Percentiles rank a stretch among this genome's conserved stretches.
Conservation (phyloP, 1,284 basidiomycete species). For the Quambalaria eucalypti region DNA sequence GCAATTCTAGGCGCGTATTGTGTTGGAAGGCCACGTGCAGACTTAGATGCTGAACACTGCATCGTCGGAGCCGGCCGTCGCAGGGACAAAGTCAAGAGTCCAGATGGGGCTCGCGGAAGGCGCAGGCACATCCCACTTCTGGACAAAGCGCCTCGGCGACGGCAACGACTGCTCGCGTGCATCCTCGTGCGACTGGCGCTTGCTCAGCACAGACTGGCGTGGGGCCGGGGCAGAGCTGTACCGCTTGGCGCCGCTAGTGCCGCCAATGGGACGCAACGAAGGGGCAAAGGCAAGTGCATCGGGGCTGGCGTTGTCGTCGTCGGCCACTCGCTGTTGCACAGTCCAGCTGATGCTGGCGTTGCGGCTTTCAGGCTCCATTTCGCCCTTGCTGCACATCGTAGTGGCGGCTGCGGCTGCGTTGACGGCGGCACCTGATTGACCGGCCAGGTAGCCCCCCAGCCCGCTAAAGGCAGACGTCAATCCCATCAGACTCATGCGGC, state of each 20-base stretch:
- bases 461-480: constrained; percentile 28
- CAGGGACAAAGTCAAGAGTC: not conserved
- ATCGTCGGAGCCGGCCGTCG: not conserved
- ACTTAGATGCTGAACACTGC: not conserved
- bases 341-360: constrained; percentile 5
- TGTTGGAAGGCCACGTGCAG: not conserved
- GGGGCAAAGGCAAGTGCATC: too few relatives aligned
- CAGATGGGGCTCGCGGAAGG: not conserved
- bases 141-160: not conserved
- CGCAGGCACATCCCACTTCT: not conserved
- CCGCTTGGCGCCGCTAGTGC: not conserved
- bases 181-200: not conserved
- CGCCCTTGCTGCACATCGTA: constrained; percentile 17
- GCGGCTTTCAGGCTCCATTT: constrained; percentile 1
- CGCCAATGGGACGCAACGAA: too few relatives aligned
- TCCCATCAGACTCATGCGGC: constrained; percentile 24
- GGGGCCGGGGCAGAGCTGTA: not conserved
- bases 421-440: constrained; percentile 15
- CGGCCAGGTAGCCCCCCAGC: constrained; percentile 25
- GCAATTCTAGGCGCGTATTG: not conserved
- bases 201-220: not conserved
- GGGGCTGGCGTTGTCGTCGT: too few relatives aligned
- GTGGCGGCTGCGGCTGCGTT: constrained; percentile 15
- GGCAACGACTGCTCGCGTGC: not conserved
- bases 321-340: too few relatives aligned